These are phyloP conservation scores for Fusarium torreyae DNA, from an alignment of 2,329 filamentous ascomycete species.

Conservation along the genomic window DNA sequence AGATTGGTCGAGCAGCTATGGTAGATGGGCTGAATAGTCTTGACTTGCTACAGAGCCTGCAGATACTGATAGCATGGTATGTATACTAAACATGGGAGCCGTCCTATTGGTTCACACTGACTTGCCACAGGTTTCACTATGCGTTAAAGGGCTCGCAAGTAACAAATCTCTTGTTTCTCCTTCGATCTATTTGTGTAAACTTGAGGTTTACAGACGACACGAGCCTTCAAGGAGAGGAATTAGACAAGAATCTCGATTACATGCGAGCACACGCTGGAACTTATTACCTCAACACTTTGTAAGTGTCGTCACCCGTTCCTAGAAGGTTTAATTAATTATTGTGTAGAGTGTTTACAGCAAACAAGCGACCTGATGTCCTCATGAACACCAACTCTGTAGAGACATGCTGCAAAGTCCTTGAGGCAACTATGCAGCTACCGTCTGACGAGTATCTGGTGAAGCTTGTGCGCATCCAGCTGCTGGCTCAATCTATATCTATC, in stretches of 20 bases:
- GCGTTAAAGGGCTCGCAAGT: conserved; percentile 65
- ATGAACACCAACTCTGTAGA: conserved; percentile 64
- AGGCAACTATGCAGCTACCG: conserved; percentile 59
- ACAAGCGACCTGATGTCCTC: conserved; percentile 64
- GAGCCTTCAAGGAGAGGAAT: conserved; percentile 39
- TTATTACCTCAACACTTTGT: conserved; percentile 67
- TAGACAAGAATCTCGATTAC: conserved; percentile 57
- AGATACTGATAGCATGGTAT: conserved; percentile 64
- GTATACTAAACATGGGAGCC: conserved; percentile 24
- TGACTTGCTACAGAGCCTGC: conserved; percentile 64
- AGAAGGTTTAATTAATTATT: not conserved
- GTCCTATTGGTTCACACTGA: conserved; percentile 24
- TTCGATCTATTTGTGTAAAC: conserved; percentile 62
- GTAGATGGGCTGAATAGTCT: conserved; percentile 61
- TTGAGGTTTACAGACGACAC: conserved; percentile 54
- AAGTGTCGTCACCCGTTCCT: conserved; percentile 35
- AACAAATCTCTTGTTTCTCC: conserved; percentile 65
- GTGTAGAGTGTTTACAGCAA: conserved; percentile 59
- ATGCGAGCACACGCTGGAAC: conserved; percentile 65
- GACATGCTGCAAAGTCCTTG: conserved; percentile 60
- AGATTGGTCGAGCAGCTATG: conserved; percentile 59
- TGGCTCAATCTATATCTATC: conserved; percentile 63
- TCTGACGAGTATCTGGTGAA: conserved; percentile 62
- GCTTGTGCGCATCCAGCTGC: conserved; percentile 64
- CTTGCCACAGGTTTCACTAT: conserved; percentile 61